A percentile compares a stretch with the other conserved stretches of the same genome.
Evolutionary conservation across 2,329 filamentous ascomycete species (phyloP).

Genomic region (Setomelanomma holmii): DNA sequence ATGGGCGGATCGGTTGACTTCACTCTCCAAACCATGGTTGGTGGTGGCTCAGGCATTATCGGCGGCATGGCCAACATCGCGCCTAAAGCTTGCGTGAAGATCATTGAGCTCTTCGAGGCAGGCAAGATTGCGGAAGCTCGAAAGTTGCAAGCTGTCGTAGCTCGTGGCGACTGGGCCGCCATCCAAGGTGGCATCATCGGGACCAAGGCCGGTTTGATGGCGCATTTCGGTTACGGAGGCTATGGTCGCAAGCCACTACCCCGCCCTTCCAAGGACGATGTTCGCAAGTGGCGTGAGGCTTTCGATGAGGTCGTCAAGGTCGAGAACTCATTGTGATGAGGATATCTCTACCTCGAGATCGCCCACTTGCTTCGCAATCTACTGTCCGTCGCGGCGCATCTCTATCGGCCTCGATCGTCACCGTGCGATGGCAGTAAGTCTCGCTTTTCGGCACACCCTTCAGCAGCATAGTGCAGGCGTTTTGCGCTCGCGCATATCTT

Average conservation of each 20-base stretch:
- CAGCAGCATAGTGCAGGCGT: conserved; percentile 25
- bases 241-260: conserved; percentile 65
- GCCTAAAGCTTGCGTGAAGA: conserved; percentile 69
- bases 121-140: conserved; percentile 68
- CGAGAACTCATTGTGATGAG: conserved; percentile 46
- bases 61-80: conserved; percentile 75
- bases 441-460: background rate
- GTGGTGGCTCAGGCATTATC: conserved; percentile 75
- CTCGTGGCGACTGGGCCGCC: conserved; percentile 72
- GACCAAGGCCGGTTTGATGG: conserved; percentile 70
- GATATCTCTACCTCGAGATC: background rate
- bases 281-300: conserved; percentile 49
- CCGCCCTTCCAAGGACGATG: conserved; percentile 54
- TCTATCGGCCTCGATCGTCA: too few relatives aligned
- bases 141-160: conserved; percentile 69
- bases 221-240: conserved; percentile 71
- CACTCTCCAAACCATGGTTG: conserved; percentile 72
- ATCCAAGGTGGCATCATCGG: conserved; percentile 74
- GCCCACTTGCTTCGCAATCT: too few relatives aligned
- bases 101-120: conserved; percentile 66
- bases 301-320: conserved; percentile 55
- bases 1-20: conserved; percentile 78
- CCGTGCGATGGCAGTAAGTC: background rate
- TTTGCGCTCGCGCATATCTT: conserved; percentile 30
- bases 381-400: too few relatives aligned